Evolutionary conservation across 805 yeast species (phyloP).

Genomic region (Metschnikowia corniflorae): DNA sequence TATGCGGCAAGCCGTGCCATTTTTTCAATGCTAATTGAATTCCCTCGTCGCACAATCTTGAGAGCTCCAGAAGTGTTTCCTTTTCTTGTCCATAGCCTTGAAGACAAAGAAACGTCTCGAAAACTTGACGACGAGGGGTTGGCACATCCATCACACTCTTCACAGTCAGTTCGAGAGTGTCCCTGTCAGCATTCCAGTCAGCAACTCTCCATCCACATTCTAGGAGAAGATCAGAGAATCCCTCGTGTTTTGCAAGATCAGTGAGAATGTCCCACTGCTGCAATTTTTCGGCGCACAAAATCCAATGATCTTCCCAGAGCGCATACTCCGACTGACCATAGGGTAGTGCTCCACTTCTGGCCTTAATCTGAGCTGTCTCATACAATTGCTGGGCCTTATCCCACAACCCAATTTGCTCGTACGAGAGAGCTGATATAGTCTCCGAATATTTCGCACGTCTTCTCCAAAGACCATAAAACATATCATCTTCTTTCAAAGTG

Average conservation of each 20-base stretch:
- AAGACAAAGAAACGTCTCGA: slow-evolving; percentile 87
- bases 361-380: slow-evolving; percentile 95
- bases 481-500: slow-evolving; percentile 86
- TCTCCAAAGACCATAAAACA: slow-evolving; percentile 98
- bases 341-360: slow-evolving; percentile 91
- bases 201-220: slow-evolving; percentile 99
- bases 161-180: slow-evolving; percentile 89
- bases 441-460: slow-evolving; percentile 92
- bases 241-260: slow-evolving; percentile 96
- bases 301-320: slow-evolving; percentile 99
- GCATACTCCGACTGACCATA: slow-evolving; percentile 94
- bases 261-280: slow-evolving; percentile 98
- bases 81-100: slow-evolving; percentile 93
- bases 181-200: slow-evolving; percentile 94
- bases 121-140: slow-evolving; percentile 93
- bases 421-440: slow-evolving; percentile 88
- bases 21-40: slow-evolving; percentile 86
- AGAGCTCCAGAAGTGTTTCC: slow-evolving; percentile 78
- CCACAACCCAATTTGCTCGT: slow-evolving; percentile 94
- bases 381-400: slow-evolving; percentile 89
- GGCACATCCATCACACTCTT: slow-evolving; percentile 98
- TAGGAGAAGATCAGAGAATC: slow-evolving; percentile 88
- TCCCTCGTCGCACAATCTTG: slow-evolving; percentile 91
- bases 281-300: slow-evolving; percentile 89
- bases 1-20: slow-evolving; percentile 88